Conservation (phyloP, 768 basidiomycete species). For the Pulveroboletus sp. region DNA sequence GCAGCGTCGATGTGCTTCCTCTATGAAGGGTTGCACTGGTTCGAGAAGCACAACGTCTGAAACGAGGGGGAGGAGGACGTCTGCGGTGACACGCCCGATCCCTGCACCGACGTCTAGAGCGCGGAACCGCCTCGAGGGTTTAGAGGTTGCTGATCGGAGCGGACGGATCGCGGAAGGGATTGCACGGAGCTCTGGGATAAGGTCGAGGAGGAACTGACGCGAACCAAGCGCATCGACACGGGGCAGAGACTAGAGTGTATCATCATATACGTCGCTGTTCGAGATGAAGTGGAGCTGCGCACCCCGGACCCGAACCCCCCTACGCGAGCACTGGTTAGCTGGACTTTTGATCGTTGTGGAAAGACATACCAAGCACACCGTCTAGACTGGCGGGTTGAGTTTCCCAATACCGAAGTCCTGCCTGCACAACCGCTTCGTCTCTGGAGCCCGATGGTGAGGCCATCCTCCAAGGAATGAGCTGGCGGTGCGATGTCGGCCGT, state of each 20-base stretch:
- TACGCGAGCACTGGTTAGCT: slow-evolving; percentile 19
- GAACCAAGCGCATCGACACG: slow-evolving; percentile 88
- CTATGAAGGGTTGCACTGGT: slow-evolving; percentile 75
- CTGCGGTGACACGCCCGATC: slow-evolving; percentile 85
- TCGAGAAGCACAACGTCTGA: slow-evolving; percentile 87
- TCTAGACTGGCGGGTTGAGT: slow-evolving; percentile 76
- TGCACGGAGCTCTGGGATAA: slow-evolving; percentile 73
- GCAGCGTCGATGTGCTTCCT: slow-evolving; percentile 54
- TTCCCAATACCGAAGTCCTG: slow-evolving; percentile 86
- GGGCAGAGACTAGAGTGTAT: slow-evolving; percentile 62
- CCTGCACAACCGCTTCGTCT: slow-evolving; percentile 53
- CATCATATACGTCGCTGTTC: not conserved
- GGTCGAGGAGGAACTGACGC: slow-evolving; percentile 76
- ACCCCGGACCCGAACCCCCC: slow-evolving; percentile 56
- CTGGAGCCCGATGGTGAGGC: slow-evolving; percentile 18
- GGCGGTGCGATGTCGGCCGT: not conserved
- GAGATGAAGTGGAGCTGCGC: slow-evolving; percentile 11
- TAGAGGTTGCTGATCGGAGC: slow-evolving; percentile 25
- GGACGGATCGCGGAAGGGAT: slow-evolving; percentile 71
- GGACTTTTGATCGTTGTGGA: not conserved
- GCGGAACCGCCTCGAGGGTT: slow-evolving; percentile 45
- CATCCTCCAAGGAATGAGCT: not conserved
- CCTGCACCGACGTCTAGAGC: slow-evolving; percentile 94
- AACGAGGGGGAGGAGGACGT: slow-evolving; percentile 85
- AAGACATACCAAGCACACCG: slow-evolving; percentile 71